phyloP scores from a whole-genome alignment of 331 rosid species.

The Quercus phellos region DNA sequence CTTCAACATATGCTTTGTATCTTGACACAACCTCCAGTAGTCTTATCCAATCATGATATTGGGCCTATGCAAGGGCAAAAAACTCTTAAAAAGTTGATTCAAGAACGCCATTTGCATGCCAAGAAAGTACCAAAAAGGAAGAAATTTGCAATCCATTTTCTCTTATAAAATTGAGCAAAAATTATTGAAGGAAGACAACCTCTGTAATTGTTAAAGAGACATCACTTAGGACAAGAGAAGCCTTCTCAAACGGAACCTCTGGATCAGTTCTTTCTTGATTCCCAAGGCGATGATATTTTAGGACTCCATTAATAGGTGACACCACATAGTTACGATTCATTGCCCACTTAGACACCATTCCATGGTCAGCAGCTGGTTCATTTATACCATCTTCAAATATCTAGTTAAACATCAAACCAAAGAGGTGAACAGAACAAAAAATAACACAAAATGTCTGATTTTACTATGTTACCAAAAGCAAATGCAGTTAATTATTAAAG shows the following conservation, averaged over 20 bases:
- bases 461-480: conserved; percentile 4
- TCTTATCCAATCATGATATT: conserved; percentile 90
- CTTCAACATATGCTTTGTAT: conserved; percentile 69
- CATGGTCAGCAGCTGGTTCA: conserved; percentile 49
- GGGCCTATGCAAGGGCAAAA: conserved; percentile 41
- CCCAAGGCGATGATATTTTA: conserved; percentile 95
- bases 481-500: neutral
- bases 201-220: conserved; percentile 85
- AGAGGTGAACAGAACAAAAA: conserved; percentile 11
- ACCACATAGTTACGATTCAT: conserved; percentile 67
- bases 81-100: neutral
- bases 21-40: conserved; percentile 87
- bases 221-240: conserved; percentile 70
- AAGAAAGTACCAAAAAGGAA: neutral
- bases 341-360: conserved; percentile 69
- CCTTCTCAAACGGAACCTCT: conserved; percentile 83
- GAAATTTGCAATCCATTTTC: neutral
- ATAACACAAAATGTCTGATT: neutral
- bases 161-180: neutral
- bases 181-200: conserved; percentile 30
- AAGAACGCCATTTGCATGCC: conserved; percentile 16
- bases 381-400: conserved; percentile 93
- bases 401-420: conserved; percentile 37
- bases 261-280: conserved; percentile 81
- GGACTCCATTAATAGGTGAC: conserved; percentile 79